These are phyloP conservation scores for Carpinus viminea DNA, from an alignment of 306 rosid genomes.

Conservation along the genomic window DNA sequence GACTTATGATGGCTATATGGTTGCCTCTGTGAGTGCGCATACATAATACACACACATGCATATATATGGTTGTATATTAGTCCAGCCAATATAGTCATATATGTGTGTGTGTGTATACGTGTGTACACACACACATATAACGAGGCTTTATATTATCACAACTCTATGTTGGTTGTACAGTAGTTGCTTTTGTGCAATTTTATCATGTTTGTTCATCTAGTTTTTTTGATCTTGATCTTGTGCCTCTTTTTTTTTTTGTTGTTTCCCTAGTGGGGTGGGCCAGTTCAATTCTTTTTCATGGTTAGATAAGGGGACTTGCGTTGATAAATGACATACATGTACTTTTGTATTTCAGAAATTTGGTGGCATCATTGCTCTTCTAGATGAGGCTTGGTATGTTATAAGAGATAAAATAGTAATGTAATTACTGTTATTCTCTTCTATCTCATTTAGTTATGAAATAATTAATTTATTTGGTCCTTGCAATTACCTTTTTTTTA, in stretches of 20 bases:
- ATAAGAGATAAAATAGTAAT: constrained; percentile 7
- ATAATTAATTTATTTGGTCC: constrained; percentile 6
- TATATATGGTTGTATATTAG: neutral
- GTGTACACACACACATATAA: neutral
- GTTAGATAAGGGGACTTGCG: neutral
- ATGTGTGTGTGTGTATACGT: too few relatives aligned
- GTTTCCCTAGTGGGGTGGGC: neutral
- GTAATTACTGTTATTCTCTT: constrained; percentile 13
- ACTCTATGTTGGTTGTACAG: neutral
- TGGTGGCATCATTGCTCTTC: constrained; percentile 91
- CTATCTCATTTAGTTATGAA: constrained; percentile 13
- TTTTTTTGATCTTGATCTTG: neutral
- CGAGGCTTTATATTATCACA: neutral
- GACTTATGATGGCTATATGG: neutral
- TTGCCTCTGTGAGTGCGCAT: neutral
- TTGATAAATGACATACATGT: constrained; percentile 6
- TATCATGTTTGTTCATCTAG: neutral
- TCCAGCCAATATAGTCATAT: too few relatives aligned
- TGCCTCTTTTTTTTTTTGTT: neutral
- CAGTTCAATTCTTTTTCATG: neutral
- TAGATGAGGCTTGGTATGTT: constrained; percentile 97
- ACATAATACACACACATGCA: neutral
- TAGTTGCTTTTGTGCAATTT: neutral
- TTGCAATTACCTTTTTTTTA: too few relatives aligned
- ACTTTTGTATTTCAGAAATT: constrained; percentile 73